Evolutionary conservation across 164 flowering plant genomes (phyloP), one percentile per base, ranked within the genome.

Genomic region (Umbilicus rupestris): DNA sequence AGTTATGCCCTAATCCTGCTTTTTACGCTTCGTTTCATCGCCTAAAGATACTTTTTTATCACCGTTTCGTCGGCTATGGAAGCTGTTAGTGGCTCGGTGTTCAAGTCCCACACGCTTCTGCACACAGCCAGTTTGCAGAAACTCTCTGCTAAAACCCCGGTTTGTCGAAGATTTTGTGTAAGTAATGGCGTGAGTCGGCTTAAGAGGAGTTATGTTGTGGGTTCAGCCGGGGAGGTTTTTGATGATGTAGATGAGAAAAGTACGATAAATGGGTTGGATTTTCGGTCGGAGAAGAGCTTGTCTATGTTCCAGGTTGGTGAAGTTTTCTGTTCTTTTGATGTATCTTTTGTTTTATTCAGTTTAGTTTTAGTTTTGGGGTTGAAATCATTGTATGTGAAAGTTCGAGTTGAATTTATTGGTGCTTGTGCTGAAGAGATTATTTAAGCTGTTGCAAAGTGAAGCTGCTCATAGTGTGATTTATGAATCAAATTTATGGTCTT

Each of bases 381-480:
- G n/a, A n/a, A n/a, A n/a, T n/a, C n/a, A n/a, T n/a, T n/a, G n/a
- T n/a, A n/a, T n/a, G n/a, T n/a, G n/a, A n/a, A n/a, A n/a, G n/a
- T n/a, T n/a, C n/a, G n/a, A n/a, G n/a, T n/a, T n/a, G n/a, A n/a
- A n/a, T n/a, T n/a, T n/a, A n/a, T n/a, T n/a, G n/a, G n/a, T n/a
- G n/a, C n/a, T n/a, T n/a, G n/a, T n/a, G n/a, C n/a, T n/a, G n/a
- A n/a, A n/a, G n/a, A n/a, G n/a, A n/a, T n/a, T n/a, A n/a, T n/a
- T n/a, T n/a, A n/a, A n/a, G n/a, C n/a, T n/a, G n/a, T n/a, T n/a
- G n/a, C n/a, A n/a, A n/a, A n/a, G n/a, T n/a, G n/a, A n/a, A n/a
- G n/a, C n/a, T n/a, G 79, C 64, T 79, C 69, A 33, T 80, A 39
- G 74, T 74, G 24, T 91, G 83, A 84, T n/a, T n/a, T n/a, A n/a